Percentiles rank a stretch among this genome's conserved stretches.
These are phyloP conservation scores for Wickerhamomyces sydowiorum DNA, from an alignment of 805 yeast genomes.

Conservation along the genomic window DNA sequence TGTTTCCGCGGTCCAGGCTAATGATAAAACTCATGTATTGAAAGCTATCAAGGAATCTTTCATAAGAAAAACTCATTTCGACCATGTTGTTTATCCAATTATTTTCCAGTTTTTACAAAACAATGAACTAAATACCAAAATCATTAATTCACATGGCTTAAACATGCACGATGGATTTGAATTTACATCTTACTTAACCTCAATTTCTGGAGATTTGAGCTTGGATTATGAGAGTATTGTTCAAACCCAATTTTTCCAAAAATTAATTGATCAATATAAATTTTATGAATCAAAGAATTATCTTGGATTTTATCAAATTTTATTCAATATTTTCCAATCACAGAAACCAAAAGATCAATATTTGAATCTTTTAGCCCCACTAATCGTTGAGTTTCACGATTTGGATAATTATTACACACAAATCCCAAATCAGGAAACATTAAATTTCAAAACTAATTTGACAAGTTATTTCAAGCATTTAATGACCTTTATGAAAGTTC, in stretches of 20 bases:
- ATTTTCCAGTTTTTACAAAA: slow-evolving; percentile 27
- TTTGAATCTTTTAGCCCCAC: slow-evolving; percentile 23
- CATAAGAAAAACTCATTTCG: slow-evolving; percentile 27
- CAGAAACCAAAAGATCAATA: slow-evolving; percentile 14
- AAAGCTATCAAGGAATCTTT: slow-evolving; percentile 34
- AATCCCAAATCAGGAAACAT: slow-evolving; percentile 19
- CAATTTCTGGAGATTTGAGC: slow-evolving; percentile 15
- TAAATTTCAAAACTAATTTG: slow-evolving; percentile 26
- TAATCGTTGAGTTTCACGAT: slow-evolving; percentile 31
- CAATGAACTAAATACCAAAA: slow-evolving; percentile 21
- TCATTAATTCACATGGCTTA: slow-evolving; percentile 15
- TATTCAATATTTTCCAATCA: slow-evolving; percentile 25
- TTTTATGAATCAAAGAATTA: slow-evolving; percentile 16
- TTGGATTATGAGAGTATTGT: slow-evolving; percentile 14
- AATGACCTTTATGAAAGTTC: not conserved
- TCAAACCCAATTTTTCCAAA: slow-evolving; percentile 26
- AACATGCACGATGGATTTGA: slow-evolving; percentile 18
- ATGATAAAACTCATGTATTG: slow-evolving; percentile 25
- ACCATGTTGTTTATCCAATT: slow-evolving; percentile 25
- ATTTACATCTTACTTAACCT: slow-evolving; percentile 21
- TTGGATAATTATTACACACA: slow-evolving; percentile 25
- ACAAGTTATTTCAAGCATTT: slow-evolving; percentile 19
- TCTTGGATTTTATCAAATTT: slow-evolving; percentile 27
- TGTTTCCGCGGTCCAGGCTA: slow-evolving; percentile 9
- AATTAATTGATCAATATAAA: slow-evolving; percentile 12